These are phyloP conservation scores for Fusarium keratoplasticum DNA, from an alignment of 2,329 filamentous ascomycete species.

Conservation along the genomic window DNA sequence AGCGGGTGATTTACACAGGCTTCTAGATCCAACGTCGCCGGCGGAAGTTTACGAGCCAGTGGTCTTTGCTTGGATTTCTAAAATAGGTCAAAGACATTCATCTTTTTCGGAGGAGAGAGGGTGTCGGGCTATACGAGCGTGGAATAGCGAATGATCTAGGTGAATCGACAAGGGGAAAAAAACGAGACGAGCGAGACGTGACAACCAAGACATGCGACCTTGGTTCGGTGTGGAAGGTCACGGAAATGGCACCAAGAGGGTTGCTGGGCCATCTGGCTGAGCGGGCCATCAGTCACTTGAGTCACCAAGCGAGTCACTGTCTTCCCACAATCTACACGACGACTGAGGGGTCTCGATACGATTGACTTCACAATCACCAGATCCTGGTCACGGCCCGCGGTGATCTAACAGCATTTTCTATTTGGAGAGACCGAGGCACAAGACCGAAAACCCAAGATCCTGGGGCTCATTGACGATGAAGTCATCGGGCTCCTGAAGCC, in stretches of 20 bases:
- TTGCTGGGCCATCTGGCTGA: neutral
- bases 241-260: constrained; percentile 15
- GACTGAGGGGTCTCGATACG: neutral
- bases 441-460: constrained; percentile 7
- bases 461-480: constrained; percentile 28
- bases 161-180: constrained; percentile 20
- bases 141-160: neutral
- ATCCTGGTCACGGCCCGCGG: constrained; percentile 8
- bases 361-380: constrained; percentile 22
- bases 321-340: constrained; percentile 3
- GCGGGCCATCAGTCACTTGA: constrained; percentile 23
- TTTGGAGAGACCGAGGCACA: constrained; percentile 29
- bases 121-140: constrained; percentile 17
- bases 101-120: constrained; percentile 16
- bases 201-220: constrained; percentile 11
- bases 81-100: neutral
- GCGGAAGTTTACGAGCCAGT: constrained; percentile 26
- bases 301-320: constrained; percentile 23
- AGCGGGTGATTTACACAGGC: constrained; percentile 7
- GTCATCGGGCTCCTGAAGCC: constrained; percentile 25
- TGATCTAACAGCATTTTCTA: constrained; percentile 13
- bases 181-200: neutral
- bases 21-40: constrained; percentile 12
- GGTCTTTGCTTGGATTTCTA: constrained; percentile 1
- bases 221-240: constrained; percentile 10